Percentiles rank a stretch among this genome's conserved stretches.
Conservation (phyloP, 495 filamentous ascomycete genomes). For the Penicillium salamii region DNA sequence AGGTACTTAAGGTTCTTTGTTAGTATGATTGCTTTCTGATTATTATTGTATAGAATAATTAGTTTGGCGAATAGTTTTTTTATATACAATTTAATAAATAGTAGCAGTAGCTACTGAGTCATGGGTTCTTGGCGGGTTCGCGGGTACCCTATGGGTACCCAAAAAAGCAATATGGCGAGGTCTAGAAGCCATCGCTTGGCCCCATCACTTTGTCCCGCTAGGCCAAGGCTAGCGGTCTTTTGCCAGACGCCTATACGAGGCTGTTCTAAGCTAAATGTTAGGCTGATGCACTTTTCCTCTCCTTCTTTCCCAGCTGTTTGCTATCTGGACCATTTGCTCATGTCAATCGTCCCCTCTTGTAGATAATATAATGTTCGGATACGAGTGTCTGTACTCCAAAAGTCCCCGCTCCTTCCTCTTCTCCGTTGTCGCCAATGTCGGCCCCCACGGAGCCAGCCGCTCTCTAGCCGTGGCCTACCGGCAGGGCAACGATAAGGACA, state of each 20-base stretch:
- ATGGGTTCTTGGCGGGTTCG: too few relatives aligned
- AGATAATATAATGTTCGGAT: slow-evolving; percentile 5
- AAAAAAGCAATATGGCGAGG: too few relatives aligned
- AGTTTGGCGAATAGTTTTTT: too few relatives aligned
- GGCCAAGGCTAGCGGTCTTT: slow-evolving; percentile 3
- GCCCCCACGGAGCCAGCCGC: slow-evolving; percentile 14
- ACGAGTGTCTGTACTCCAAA: slow-evolving; percentile 5
- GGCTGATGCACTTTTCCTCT: slow-evolving; percentile 1
- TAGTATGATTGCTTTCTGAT: too few relatives aligned
- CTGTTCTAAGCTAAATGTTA: background rate
- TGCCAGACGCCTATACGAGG: slow-evolving; percentile 1
- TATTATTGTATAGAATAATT: too few relatives aligned
- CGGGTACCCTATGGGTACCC: too few relatives aligned
- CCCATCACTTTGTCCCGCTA: slow-evolving; percentile 3
- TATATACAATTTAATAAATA: too few relatives aligned
- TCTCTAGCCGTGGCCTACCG: slow-evolving; percentile 19
- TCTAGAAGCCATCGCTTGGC: background rate
- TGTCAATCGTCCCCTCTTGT: slow-evolving; percentile 1
- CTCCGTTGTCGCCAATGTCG: slow-evolving; percentile 17
- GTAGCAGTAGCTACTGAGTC: too few relatives aligned
- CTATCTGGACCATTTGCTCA: slow-evolving; percentile 1
- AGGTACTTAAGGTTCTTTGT: too few relatives aligned
- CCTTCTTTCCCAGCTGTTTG: background rate
- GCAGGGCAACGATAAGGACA: slow-evolving; percentile 5
- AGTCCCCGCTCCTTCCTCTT: slow-evolving; percentile 18